phyloP scores from a whole-genome alignment of 257 asterid genomes.

The Scutellaria minor region DNA sequence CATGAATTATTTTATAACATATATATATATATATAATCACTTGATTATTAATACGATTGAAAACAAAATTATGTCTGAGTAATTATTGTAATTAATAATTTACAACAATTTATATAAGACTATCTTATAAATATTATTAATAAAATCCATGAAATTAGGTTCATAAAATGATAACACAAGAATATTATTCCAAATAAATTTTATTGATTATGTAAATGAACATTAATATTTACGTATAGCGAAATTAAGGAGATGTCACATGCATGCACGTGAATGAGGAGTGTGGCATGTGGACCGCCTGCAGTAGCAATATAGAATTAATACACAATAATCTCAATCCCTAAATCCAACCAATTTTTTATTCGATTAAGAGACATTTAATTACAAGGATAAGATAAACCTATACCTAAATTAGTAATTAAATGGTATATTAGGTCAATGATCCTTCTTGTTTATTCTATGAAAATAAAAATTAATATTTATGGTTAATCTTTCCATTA shows the following conservation, averaged over 20 bases:
- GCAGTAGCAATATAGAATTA: slow-evolving; percentile 27
- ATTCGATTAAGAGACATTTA: slow-evolving; percentile 1
- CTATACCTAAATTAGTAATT: not conserved
- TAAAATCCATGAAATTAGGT: no score
- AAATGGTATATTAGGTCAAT: not conserved
- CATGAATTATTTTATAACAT: no score
- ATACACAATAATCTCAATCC: slow-evolving; percentile 20
- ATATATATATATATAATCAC: no score
- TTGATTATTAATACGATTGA: no score
- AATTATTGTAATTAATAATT: no score
- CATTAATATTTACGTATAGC: slow-evolving; percentile 33
- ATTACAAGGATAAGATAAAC: not conserved
- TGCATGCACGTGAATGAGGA: slow-evolving; percentile 52
- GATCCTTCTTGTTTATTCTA: not conserved
- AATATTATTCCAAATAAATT: not conserved
- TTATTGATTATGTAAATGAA: slow-evolving; percentile 27
- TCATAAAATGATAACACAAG: no score
- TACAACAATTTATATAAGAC: no score
- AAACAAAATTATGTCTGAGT: no score
- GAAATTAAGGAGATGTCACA: slow-evolving; percentile 43
- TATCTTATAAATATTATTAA: no score
- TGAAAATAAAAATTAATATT: no score
- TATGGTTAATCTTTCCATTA: no score
- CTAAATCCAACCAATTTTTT: slow-evolving; percentile 17
- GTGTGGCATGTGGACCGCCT: slow-evolving; percentile 51